A percentile compares a stretch with the other conserved stretches of the same genome.
Evolutionary conservation across 1,284 basidiomycete genomes (phyloP).

Genomic region (Pisolithus thermaeus): DNA sequence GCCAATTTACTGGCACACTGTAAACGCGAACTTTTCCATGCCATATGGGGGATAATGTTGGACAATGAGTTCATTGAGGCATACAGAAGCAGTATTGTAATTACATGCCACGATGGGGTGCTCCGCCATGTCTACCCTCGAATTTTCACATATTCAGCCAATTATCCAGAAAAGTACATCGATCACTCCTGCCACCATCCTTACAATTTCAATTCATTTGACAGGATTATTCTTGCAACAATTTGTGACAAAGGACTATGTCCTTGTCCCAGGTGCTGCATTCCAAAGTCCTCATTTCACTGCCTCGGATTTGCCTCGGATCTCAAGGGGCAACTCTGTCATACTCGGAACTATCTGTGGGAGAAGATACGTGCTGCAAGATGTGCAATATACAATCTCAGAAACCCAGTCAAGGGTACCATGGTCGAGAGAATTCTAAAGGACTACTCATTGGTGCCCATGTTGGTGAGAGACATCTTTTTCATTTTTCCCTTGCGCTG

Average conservation of each 20-base stretch:
- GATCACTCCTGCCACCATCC: no score
- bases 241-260: no score
- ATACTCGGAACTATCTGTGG: not conserved
- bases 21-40: no score
- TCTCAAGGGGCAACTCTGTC: not conserved
- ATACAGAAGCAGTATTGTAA: no score
- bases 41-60: no score
- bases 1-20: no score
- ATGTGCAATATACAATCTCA: conserved; percentile 10
- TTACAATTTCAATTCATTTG: no score
- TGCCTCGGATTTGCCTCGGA: conserved; percentile 4
- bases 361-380: conserved; percentile 6
- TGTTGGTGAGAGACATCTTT: conserved; percentile 5
- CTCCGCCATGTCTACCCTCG: no score
- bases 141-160: conserved; percentile 31
- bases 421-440: conserved; percentile 9
- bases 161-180: conserved; percentile 22
- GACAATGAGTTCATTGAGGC: no score
- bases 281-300: conserved; percentile 3
- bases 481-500: not conserved
- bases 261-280: no score
- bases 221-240: no score
- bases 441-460: conserved; percentile 11
- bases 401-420: conserved; percentile 7
- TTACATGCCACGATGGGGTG: no score